Evolutionary conservation across 768 basidiomycete genomes (phyloP).

Genomic region (Neoboletus subvelutipes): DNA sequence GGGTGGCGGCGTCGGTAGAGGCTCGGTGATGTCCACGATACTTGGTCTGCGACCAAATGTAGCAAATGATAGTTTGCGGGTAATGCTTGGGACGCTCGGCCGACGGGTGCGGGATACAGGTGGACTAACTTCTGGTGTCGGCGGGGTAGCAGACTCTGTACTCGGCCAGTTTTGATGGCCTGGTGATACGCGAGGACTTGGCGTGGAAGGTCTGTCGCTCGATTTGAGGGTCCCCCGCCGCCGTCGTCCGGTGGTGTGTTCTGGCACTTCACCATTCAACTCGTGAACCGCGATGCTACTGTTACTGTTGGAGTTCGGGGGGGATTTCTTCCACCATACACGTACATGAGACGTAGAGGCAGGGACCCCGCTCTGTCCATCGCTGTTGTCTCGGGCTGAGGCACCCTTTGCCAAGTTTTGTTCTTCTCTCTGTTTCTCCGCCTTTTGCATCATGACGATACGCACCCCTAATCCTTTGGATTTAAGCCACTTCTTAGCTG

Average conservation of each 20-base stretch:
- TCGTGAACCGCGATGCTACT: slow-evolving; percentile 14
- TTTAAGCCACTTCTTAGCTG: slow-evolving; percentile 30
- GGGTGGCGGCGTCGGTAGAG: slow-evolving; percentile 19
- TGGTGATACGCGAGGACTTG: slow-evolving; percentile 20
- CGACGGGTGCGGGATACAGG: slow-evolving; percentile 12
- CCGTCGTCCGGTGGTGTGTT: slow-evolving; percentile 2
- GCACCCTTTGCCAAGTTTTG: slow-evolving; percentile 3
- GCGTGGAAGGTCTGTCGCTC: slow-evolving; percentile 17
- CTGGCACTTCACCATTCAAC: slow-evolving; percentile 1
- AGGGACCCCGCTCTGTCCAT: slow-evolving; percentile 3
- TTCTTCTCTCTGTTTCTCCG: slow-evolving; percentile 23
- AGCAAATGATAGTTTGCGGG: slow-evolving; percentile 34
- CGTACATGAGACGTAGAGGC: slow-evolving; percentile 21
- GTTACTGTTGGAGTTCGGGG: slow-evolving; percentile 10
- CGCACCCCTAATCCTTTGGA: slow-evolving; percentile 31
- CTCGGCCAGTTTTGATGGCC: slow-evolving; percentile 23
- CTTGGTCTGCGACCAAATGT: slow-evolving; percentile 29
- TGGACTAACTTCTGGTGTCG: slow-evolving; percentile 10
- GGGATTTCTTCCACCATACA: slow-evolving; percentile 33
- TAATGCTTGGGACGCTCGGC: slow-evolving; percentile 32
- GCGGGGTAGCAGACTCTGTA: slow-evolving; percentile 16
- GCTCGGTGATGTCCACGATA: slow-evolving; percentile 20
- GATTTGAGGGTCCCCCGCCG: slow-evolving; percentile 11
- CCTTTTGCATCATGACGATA: slow-evolving; percentile 20
- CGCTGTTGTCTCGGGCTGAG: slow-evolving; percentile 1